Base-by-base conservation (phyloP, 2,329 filamentous ascomycete genomes). In the Aspergillus sp. region DNA sequence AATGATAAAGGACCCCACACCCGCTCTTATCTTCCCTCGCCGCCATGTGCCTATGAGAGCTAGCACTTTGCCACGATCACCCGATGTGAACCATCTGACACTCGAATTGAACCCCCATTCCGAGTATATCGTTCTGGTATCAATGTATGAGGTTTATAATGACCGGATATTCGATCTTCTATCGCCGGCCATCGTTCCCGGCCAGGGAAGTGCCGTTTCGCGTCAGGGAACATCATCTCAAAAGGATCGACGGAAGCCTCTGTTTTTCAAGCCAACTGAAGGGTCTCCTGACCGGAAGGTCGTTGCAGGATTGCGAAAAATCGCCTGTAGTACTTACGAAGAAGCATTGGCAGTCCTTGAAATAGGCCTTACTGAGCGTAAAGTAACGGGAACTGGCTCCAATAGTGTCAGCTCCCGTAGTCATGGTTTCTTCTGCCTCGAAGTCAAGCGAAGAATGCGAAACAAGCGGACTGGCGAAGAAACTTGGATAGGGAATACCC, bases 71-170 rank as follows among this genome's bases (percentile, higher is more conserved):
- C 90, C 93, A 1, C 85, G 89, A 57, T 78, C 81, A 5, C 93
- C 93, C 8, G 87, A 92, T 62, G 85, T 96, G 52, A 85, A 86
- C 73, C 81, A 87, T 51, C 79, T 96, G 43, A 78, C 82, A 4
- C 81, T 96, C 0, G 81, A 85, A 0, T 80, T 86, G 48, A 89
- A 93, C 60, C 80, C 81, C 1, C 83, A 83, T 18, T 85, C 88
- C 54, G 91, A 96, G 65, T 97, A 97, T 66, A 89, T 89, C 4
- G 86, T 99, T 53, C 80, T 99, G 11, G 83, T 99, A 20, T 96
- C 92, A 53, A 99, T 99, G 93, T 98, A 98, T 74, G 95, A 99
- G 74, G 93, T 99, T 1, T 97, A 99, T 79, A 99, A 99, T 70
- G 93, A 99, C 76, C 88, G 93, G 36, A 98, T 99, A 64, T 98